Evolutionary conservation across 106 monocot species (phyloP).

Genomic region (Dioscorea zingiberensis): DNA sequence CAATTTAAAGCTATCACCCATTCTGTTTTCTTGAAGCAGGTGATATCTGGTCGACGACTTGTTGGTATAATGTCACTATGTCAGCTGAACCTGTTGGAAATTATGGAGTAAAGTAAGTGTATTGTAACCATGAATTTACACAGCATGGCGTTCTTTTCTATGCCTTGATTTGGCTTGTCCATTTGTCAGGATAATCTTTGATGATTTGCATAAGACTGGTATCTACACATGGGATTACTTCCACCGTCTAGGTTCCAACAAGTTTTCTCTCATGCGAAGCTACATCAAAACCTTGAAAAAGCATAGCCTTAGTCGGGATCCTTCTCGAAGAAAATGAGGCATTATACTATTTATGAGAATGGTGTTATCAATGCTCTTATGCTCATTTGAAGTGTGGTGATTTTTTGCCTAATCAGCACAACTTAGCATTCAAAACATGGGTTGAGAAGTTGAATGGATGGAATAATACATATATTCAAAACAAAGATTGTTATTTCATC

Average conservation of each 20-base stretch:
- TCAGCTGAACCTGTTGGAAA: constrained; percentile 88
- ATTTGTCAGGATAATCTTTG: constrained; percentile 60
- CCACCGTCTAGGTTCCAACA: constrained; percentile 69
- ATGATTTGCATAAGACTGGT: constrained; percentile 96
- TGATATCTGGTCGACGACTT: constrained; percentile 79
- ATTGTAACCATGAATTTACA: neutral
- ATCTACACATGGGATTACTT: constrained; percentile 98
- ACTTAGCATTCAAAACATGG: too few species aligned
- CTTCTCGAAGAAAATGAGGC: constrained; percentile 36
- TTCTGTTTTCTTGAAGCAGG: constrained; percentile 33
- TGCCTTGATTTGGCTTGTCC: neutral
- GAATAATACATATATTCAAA: too few species aligned
- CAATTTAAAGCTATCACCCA: too few species aligned
- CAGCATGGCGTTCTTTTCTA: neutral
- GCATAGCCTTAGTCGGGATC: too few species aligned
- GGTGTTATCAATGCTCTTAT: too few species aligned
- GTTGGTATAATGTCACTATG: constrained; percentile 91
- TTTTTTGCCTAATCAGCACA: too few species aligned
- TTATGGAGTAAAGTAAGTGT: constrained; percentile 62
- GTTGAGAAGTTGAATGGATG: too few species aligned
- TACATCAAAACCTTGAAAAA: too few species aligned
- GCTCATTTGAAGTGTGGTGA: too few species aligned
- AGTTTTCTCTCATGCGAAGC: constrained; percentile 73
- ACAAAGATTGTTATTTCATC: too few species aligned
- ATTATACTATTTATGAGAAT: too few species aligned